Percentiles rank a stretch among this genome's conserved stretches.
These are phyloP conservation scores for Colletotrichum sojae DNA, from an alignment of 2,329 filamentous ascomycete genomes.

Conservation along the genomic window DNA sequence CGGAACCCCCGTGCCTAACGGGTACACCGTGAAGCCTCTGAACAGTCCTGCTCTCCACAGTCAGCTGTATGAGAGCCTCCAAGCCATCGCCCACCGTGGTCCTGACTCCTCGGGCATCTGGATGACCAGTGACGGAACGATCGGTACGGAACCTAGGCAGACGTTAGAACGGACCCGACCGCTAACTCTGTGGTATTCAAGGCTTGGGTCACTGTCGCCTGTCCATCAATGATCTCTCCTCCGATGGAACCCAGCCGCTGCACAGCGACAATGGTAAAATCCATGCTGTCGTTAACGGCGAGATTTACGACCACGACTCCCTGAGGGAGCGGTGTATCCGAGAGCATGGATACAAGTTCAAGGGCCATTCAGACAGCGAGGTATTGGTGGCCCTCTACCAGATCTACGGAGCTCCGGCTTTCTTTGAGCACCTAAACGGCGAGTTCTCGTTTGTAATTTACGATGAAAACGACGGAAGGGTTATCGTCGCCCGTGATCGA, in stretches of 20 bases:
- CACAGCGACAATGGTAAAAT: conserved; percentile 53
- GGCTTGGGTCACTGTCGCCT: conserved; percentile 64
- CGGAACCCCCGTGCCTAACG: neutral
- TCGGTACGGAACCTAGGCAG: conserved; percentile 12
- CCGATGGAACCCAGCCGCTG: conserved; percentile 62
- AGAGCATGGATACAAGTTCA: conserved; percentile 59
- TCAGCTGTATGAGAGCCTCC: conserved; percentile 23
- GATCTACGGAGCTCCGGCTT: conserved; percentile 56
- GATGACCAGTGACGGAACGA: conserved; percentile 40
- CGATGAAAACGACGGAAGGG: conserved; percentile 54
- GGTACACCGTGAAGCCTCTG: neutral
- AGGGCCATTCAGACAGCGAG: conserved; percentile 63
- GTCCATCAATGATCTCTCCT: conserved; percentile 66
- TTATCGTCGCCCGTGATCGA: conserved; percentile 66
- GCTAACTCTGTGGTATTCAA: neutral
- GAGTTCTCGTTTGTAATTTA: conserved; percentile 69
- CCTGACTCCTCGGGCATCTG: conserved; percentile 49
- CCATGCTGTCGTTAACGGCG: conserved; percentile 71
- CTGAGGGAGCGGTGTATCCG: conserved; percentile 54
- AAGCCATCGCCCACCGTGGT: conserved; percentile 48
- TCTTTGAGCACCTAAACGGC: conserved; percentile 61
- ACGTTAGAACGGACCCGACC: conserved; percentile 1
- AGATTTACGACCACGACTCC: conserved; percentile 68
- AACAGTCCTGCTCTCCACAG: neutral
- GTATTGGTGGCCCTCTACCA: conserved; percentile 67